phyloP scores from a whole-genome alignment of 2,329 filamentous ascomycete species.

The Thyridium curvatum region DNA sequence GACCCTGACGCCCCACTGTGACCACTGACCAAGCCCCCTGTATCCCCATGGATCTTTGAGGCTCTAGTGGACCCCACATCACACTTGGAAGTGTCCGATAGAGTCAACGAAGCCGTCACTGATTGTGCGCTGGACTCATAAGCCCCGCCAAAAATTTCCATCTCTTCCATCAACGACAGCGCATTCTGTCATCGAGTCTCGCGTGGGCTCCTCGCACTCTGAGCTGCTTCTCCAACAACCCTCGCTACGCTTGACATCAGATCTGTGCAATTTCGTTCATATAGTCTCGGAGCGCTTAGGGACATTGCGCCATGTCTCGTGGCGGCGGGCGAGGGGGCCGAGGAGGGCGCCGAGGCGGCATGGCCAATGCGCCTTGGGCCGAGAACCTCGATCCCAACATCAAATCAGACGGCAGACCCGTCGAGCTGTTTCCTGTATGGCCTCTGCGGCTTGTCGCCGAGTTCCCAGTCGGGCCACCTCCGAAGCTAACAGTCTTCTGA shows the following conservation, averaged over 20 bases:
- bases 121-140: too few relatives aligned
- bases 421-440: slow-evolving; percentile 53
- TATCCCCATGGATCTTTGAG: too few relatives aligned
- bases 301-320: slow-evolving; percentile 36
- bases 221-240: too few relatives aligned
- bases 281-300: too few relatives aligned
- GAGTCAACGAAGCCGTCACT: too few relatives aligned
- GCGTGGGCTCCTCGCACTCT: too few relatives aligned
- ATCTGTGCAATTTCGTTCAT: too few relatives aligned
- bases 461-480: background rate
- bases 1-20: too few relatives aligned
- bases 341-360: slow-evolving; percentile 28
- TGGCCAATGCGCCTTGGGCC: slow-evolving; percentile 39
- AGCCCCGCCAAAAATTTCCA: background rate
- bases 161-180: background rate
- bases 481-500: background rate
- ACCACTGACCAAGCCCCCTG: too few relatives aligned
- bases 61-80: too few relatives aligned
- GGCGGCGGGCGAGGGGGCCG: slow-evolving; percentile 46
- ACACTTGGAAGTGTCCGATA: too few relatives aligned
- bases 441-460: background rate
- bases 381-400: slow-evolving; percentile 38
- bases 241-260: too few relatives aligned
- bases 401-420: slow-evolving; percentile 43
- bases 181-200: background rate